phyloP scores from a whole-genome alignment of 192 early-diverging fungal genomes.

The Obelidium mucronatum region DNA sequence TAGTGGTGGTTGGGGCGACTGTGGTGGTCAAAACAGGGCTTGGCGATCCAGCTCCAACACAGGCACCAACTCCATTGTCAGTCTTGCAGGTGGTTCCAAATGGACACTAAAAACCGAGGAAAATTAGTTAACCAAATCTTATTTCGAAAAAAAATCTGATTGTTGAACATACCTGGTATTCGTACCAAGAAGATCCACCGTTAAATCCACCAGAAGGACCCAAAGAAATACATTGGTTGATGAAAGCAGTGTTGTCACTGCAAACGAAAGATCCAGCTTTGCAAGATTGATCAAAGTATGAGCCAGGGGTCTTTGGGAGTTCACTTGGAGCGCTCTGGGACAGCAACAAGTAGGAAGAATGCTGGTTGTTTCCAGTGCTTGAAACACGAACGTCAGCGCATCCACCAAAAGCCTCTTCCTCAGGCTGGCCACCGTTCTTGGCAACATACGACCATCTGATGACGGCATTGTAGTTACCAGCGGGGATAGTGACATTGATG shows the following conservation, averaged over 20 bases:
- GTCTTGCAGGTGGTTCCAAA: too few relatives aligned
- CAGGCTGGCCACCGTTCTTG: constrained; percentile 22
- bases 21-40: too few relatives aligned
- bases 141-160: too few relatives aligned
- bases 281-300: not conserved
- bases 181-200: constrained; percentile 10
- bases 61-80: too few relatives aligned
- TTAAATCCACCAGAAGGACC: not conserved
- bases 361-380: not conserved
- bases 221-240: constrained; percentile 26
- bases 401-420: constrained; percentile 1
- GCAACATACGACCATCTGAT: constrained; percentile 12
- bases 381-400: constrained; percentile 4
- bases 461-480: constrained; percentile 5
- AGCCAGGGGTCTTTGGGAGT: not conserved
- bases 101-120: too few relatives aligned
- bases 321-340: not conserved
- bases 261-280: not conserved
- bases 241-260: not conserved
- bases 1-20: too few relatives aligned
- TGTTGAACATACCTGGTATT: too few relatives aligned
- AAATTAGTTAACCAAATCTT: too few relatives aligned
- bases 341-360: not conserved
- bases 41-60: too few relatives aligned
- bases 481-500: constrained; percentile 11